Evolutionary conservation across 1,284 basidiomycete species (phyloP), one percentile per base, ranked within the genome.

Genomic region (Pseudozyma hubeiensis): DNA sequence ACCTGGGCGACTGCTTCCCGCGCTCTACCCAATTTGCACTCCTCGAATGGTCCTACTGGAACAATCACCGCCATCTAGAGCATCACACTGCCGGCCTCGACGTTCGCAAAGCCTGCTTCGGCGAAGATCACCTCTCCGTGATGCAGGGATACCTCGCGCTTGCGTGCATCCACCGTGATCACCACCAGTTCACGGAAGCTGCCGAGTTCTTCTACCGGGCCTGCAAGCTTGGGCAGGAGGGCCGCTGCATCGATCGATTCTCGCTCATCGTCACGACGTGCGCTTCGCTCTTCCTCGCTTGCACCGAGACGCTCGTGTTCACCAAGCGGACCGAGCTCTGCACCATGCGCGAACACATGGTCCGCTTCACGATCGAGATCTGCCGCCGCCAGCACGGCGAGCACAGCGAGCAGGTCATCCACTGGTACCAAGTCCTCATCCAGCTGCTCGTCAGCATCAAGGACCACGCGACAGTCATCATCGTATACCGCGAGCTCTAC

Each of bases 321-420:
- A 33, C 31, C 40, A 31, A 43, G 40, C 37, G 52, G 13, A 53
- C 52, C 14, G 52, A 44, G n/a, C 7, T 53, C 40, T 53, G 40
- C 52, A 53, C 40, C 30, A 43, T 43, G 40, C 52, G 52, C 13
- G 52, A 53, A n/a, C 40, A 43, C 40, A 45, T 53, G 40, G 17
- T 53, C 41, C 52, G 52, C 30, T 53, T 43, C 30, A 53, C 52
- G 8, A 44, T 53, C 33, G 52, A 53, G 30, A 24, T 53, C 40
- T 53, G 52, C n/a, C 52, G 52, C 13, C 52, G 52, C 11, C 52
- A 53, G 52, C 52, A 53, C 41, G 52, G 40, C 30, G 52, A 53
- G 33, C 40, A 53, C 41, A 53, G 52, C 52, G 52, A 53, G 17
- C 40, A 43, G 40, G 40, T 53, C 40, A 29, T 53, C 31, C 30